A percentile compares a stretch with the other conserved stretches of the same genome.
Evolutionary conservation across 1,139 yeast species (phyloP).

Genomic region (Yamadazyma atmosphaerica): DNA sequence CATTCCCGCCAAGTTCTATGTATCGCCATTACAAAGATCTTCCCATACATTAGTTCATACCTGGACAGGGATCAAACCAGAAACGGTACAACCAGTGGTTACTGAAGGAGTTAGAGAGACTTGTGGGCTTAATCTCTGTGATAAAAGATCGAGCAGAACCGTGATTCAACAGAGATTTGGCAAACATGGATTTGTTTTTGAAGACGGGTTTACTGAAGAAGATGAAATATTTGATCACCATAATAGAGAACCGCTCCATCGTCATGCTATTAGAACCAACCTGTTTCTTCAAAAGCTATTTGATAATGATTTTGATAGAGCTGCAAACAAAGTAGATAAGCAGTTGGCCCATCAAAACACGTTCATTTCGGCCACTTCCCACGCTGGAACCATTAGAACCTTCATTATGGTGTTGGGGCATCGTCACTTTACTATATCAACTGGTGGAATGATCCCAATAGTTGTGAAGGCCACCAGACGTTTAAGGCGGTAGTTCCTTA

Average conservation of each 20-base stretch:
- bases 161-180: conserved; percentile 17
- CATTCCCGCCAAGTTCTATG: conserved; percentile 55
- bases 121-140: conserved; percentile 67
- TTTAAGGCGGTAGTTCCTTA: no score
- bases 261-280: conserved; percentile 50
- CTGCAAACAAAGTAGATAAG: conserved; percentile 21
- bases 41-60: conserved; percentile 58
- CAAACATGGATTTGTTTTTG: conserved; percentile 32
- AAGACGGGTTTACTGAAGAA: conserved; percentile 45
- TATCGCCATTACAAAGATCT: conserved; percentile 71
- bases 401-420: conserved; percentile 55
- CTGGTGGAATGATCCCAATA: conserved; percentile 61
- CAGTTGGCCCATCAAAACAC: conserved; percentile 23
- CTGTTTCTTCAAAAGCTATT: conserved; percentile 50
- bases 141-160: conserved; percentile 47
- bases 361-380: conserved; percentile 55
- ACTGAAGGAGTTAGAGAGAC: conserved; percentile 72
- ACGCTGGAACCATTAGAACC: conserved; percentile 61
- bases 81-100: conserved; percentile 31
- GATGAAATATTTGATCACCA: conserved; percentile 42
- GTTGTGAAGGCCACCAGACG: conserved; percentile 45
- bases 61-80: conserved; percentile 42
- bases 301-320: conserved; percentile 26
- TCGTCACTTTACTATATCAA: conserved; percentile 53
- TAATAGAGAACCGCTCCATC: conserved; percentile 43